Evolutionary conservation across 495 filamentous ascomycete species (phyloP).

Genomic region (Penicillium robsamsonii): DNA sequence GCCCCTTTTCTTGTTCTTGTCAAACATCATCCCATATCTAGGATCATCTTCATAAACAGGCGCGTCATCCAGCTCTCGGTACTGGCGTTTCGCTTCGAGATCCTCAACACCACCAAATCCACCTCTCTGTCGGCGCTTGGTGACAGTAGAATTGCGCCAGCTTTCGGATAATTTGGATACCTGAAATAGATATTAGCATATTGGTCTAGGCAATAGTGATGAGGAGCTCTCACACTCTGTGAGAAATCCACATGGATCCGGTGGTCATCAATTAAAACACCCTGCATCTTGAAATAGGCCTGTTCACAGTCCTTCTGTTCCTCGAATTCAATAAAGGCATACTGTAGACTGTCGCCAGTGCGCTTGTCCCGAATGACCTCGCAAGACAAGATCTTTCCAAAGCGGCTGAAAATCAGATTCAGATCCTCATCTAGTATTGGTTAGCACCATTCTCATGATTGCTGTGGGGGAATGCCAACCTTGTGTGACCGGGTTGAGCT

Average conservation of each 20-base stretch:
- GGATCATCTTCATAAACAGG: constrained; percentile 54
- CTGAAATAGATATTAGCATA: constrained; percentile 38
- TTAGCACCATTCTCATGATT: constrained; percentile 3
- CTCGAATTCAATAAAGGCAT: constrained; percentile 97
- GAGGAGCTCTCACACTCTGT: constrained; percentile 69
- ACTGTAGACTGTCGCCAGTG: constrained; percentile 92
- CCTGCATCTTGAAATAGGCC: constrained; percentile 98
- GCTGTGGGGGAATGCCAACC: constrained; percentile 35
- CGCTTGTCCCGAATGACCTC: constrained; percentile 95
- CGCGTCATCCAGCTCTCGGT: constrained; percentile 64
- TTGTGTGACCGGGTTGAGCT: constrained; percentile 93
- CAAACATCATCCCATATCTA: constrained; percentile 79
- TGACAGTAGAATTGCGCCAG: constrained; percentile 86
- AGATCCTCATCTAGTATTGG: constrained; percentile 75
- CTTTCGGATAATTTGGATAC: constrained; percentile 83
- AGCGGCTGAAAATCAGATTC: constrained; percentile 92
- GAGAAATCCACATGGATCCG: constrained; percentile 99
- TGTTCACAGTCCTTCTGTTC: constrained; percentile 90
- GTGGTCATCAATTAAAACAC: constrained; percentile 93
- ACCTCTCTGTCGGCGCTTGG: constrained; percentile 70
- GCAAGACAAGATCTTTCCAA: constrained; percentile 91
- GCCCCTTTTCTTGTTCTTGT: constrained; percentile 42
- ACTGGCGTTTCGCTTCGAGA: constrained; percentile 88
- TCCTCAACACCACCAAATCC: constrained; percentile 87
- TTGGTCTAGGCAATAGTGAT: background rate